phyloP scores from a whole-genome alignment of 108 stramenopile species.

The Fistulifera pelliculosa region DNA sequence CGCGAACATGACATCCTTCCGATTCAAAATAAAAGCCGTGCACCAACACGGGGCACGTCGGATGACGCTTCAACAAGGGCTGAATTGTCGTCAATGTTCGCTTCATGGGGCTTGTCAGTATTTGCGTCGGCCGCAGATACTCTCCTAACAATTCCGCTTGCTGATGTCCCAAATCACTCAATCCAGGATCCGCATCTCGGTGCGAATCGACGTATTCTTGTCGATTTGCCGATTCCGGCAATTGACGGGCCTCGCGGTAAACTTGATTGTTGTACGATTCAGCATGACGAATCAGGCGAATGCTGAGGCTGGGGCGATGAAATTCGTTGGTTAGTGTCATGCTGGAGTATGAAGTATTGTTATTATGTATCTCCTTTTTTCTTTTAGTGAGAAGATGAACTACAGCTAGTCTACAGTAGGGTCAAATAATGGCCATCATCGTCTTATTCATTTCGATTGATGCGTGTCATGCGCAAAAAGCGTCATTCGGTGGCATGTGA shows the following conservation, averaged over 20 bases:
- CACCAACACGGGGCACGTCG: conserved; percentile 22
- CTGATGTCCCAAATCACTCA: conserved; percentile 31
- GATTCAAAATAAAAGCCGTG: conserved; percentile 61
- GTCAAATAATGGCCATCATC: no score
- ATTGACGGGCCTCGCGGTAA: conserved; percentile 42
- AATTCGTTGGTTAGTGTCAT: no score
- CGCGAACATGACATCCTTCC: conserved; percentile 60
- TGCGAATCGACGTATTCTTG: conserved; percentile 56
- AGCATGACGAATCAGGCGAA: conserved; percentile 61
- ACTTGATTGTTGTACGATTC: conserved; percentile 43
- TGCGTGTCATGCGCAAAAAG: no score
- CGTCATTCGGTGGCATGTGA: no score
- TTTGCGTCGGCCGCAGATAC: conserved; percentile 46
- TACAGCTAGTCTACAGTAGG: no score
- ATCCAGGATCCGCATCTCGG: conserved; percentile 46
- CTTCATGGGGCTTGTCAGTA: conserved; percentile 64
- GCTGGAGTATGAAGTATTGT: no score
- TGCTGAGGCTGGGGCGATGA: conserved; percentile 29
- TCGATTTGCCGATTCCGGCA: conserved; percentile 43
- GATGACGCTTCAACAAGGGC: conserved; percentile 31
- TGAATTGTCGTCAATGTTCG: conserved; percentile 60
- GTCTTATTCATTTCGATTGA: no score
- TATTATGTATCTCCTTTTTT: no score
- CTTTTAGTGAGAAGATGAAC: no score
- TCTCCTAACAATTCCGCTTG: conserved; percentile 46